A percentile compares a stretch with the other conserved stretches of the same genome.
Evolutionary conservation across 768 basidiomycete genomes (phyloP).

Genomic region (Hygrophorus pudorinus): DNA sequence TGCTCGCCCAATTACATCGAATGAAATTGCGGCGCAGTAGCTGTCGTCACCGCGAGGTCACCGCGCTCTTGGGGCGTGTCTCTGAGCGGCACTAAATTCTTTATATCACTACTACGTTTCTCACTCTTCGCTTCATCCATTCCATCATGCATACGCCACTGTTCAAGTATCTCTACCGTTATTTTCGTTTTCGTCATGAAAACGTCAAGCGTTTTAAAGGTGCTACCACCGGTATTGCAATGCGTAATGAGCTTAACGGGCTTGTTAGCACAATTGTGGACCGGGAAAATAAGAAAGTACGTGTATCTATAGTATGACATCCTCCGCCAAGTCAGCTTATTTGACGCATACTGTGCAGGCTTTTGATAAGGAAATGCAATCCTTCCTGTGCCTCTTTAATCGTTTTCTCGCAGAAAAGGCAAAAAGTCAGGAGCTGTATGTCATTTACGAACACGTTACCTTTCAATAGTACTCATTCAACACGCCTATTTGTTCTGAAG

Average conservation of each 20-base stretch:
- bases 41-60: background rate
- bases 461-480: slow-evolving; percentile 3
- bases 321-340: background rate
- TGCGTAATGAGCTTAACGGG: slow-evolving; percentile 58
- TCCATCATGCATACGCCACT: slow-evolving; percentile 21
- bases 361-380: slow-evolving; percentile 93
- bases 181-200: slow-evolving; percentile 24
- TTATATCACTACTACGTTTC: background rate
- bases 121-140: slow-evolving; percentile 1
- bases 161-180: slow-evolving; percentile 25
- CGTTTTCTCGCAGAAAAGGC: slow-evolving; percentile 88
- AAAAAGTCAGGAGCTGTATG: slow-evolving; percentile 78
- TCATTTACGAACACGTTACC: slow-evolving; percentile 11
- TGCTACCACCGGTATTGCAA: slow-evolving; percentile 37
- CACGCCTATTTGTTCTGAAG: slow-evolving; percentile 26
- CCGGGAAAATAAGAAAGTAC: slow-evolving; percentile 47
- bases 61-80: background rate
- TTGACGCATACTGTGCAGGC: slow-evolving; percentile 40
- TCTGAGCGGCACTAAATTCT: background rate
- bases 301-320: background rate
- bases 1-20: background rate
- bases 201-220: slow-evolving; percentile 30
- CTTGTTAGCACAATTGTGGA: slow-evolving; percentile 57
- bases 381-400: slow-evolving; percentile 93
- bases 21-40: background rate